Evolutionary conservation across 257 asterid genomes (phyloP), one percentile per base, ranked within the genome.

Genomic region (Schizonepeta tenuifolia): DNA sequence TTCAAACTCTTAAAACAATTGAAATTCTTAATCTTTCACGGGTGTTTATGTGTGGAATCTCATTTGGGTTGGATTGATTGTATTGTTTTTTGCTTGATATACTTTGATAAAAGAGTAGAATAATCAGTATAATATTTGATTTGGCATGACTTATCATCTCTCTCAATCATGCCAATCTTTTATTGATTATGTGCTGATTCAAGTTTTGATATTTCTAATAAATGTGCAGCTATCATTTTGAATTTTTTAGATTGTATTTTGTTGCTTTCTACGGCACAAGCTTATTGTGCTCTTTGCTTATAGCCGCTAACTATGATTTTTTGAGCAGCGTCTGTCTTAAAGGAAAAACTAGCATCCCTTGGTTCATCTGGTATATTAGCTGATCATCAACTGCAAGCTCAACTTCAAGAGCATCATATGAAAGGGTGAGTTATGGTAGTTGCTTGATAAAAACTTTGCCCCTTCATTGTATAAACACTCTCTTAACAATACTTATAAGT

Each of bases 291-390:
- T 73, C 50, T 67, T 66, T 41, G 41, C 43, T 73, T 55, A 35
- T 70, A 60, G 51, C 62, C 13, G 18, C 80, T 76, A 44, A 66
- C 83, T 78, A 40, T 58, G 77, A 43, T 71, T 44, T 81, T 61
- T 74, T 72, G 54, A 73, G 62, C 97, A 95, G 99, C 96, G 11
- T 90, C 99, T 67, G 91, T 87, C 71, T 84, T 95, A 88, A 95
- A 95, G 89, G 99, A 95, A 86, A 95, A 95, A 77, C 98, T 95
- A 61, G 86, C 96, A 20, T 76, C 98, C 66, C 96, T 95, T 67
- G 99, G 99, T 79, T 92, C 99, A 77, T 92, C 98, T 78, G 99
- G 99, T 79, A 84, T 95, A 81, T 79, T 95, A 84, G 99, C 99
- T 86, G 99, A 95, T 70, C 98, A 95, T 81, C 99, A 95, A 79